These are phyloP conservation scores for Hypoxylon sp. DNA, from an alignment of 2,329 filamentous ascomycete genomes.

Conservation along the genomic window DNA sequence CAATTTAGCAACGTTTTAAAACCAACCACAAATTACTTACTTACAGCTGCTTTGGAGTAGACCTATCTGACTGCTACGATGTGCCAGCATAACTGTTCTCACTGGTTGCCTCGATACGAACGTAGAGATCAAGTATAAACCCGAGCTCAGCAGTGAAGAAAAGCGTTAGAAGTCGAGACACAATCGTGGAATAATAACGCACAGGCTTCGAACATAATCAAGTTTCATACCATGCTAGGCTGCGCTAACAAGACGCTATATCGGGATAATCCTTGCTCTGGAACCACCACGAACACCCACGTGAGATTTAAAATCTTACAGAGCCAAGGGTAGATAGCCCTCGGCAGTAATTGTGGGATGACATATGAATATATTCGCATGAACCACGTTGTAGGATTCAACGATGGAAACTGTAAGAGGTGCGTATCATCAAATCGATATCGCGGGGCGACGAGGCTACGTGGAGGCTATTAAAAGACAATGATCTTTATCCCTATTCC, in stretches of 20 bases:
- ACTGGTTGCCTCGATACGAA: slow-evolving; percentile 9
- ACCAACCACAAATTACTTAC: no score
- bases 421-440: slow-evolving; percentile 1
- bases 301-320: slow-evolving; percentile 23
- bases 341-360: slow-evolving; percentile 4
- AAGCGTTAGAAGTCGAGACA: slow-evolving; percentile 19
- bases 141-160: slow-evolving; percentile 3
- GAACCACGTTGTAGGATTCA: neutral
- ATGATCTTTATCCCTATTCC: neutral
- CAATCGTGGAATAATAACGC: slow-evolving; percentile 16
- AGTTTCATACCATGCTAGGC: slow-evolving; percentile 32
- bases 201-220: slow-evolving; percentile 20
- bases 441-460: neutral
- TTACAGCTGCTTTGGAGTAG: no score
- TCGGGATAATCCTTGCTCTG: slow-evolving; percentile 27
- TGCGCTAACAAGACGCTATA: slow-evolving; percentile 22
- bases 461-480: neutral
- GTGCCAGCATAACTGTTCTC: slow-evolving; percentile 7
- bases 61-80: slow-evolving; percentile 3
- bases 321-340: slow-evolving; percentile 16
- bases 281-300: slow-evolving; percentile 10
- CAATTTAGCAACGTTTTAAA: slow-evolving; percentile 8
- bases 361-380: neutral
- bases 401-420: no score
- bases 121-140: no score